phyloP scores from a whole-genome alignment of 2,329 filamentous ascomycete species.

The Fusarium liriodendri region DNA sequence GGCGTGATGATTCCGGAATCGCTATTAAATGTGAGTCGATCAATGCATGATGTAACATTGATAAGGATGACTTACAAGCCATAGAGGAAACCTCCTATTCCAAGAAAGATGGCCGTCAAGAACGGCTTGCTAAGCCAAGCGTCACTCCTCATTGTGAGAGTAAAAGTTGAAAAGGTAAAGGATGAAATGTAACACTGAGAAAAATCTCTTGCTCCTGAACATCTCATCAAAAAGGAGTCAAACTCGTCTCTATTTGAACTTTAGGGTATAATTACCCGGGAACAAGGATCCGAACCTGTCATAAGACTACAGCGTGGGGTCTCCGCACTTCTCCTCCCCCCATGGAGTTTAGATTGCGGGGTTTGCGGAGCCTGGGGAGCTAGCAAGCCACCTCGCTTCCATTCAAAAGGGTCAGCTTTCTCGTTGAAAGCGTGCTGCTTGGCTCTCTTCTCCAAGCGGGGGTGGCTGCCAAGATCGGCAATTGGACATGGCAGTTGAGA shows the following conservation, averaged over 20 bases:
- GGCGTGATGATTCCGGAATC: constrained; percentile 57
- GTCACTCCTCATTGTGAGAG: constrained; percentile 39
- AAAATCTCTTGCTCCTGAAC: background rate
- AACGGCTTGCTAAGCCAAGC: constrained; percentile 53
- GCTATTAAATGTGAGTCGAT: constrained; percentile 19
- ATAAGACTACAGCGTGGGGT: constrained; percentile 10
- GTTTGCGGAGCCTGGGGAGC: constrained; percentile 6
- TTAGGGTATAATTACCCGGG: constrained; percentile 31
- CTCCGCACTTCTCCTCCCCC: constrained; percentile 19
- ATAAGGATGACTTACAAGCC: constrained; percentile 46
- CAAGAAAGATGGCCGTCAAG: constrained; percentile 52
- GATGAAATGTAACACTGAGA: background rate
- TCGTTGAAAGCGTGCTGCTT: background rate
- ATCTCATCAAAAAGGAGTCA: background rate
- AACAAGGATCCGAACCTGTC: constrained; percentile 4
- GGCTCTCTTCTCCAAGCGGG: constrained; percentile 23
- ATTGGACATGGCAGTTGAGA: constrained; percentile 32
- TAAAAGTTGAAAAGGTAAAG: background rate
- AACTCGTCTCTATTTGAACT: constrained; percentile 16
- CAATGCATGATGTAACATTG: background rate
- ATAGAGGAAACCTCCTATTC: constrained; percentile 55
- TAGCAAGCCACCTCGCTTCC: constrained; percentile 4
- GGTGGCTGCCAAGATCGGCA: constrained; percentile 31
- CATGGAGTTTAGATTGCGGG: constrained; percentile 33
- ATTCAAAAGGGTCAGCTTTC: constrained; percentile 15